These are phyloP conservation scores for Elsinoe arachidis DNA, from an alignment of 2,329 filamentous ascomycete genomes.

Conservation along the genomic window DNA sequence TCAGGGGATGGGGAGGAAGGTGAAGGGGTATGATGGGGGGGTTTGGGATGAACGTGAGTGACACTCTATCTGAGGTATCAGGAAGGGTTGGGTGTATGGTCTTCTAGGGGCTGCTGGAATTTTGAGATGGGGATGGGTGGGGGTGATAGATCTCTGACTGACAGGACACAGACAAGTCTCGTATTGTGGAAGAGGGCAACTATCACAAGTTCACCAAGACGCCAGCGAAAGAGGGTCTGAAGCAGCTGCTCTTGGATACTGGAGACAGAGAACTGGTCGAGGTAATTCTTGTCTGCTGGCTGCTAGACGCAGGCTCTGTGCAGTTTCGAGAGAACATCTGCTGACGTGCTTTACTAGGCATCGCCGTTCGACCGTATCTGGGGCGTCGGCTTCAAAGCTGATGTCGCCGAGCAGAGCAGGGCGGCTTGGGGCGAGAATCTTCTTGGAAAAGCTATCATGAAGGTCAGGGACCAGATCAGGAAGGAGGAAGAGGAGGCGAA, in stretches of 20 bases:
- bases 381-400: conserved; percentile 54
- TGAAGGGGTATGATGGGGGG: conserved; percentile 43
- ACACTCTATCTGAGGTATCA: background rate
- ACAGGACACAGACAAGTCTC: conserved; percentile 34
- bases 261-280: conserved; percentile 54
- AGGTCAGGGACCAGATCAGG: conserved; percentile 46
- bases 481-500: conserved; percentile 26
- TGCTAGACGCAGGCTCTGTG: background rate
- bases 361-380: conserved; percentile 52
- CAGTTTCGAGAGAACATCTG: background rate
- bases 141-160: background rate
- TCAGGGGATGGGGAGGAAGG: conserved; percentile 48
- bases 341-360: conserved; percentile 22
- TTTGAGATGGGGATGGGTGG: conserved; percentile 2
- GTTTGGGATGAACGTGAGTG: conserved; percentile 40
- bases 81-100: background rate
- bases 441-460: conserved; percentile 54
- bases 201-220: conserved; percentile 50
- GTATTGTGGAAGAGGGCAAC: conserved; percentile 51
- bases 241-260: conserved; percentile 46
- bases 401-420: conserved; percentile 40
- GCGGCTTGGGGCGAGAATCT: conserved; percentile 55
- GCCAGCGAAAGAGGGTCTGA: conserved; percentile 36
- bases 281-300: conserved; percentile 32
- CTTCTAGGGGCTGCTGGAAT: background rate